Evolutionary conservation across 2,329 filamentous ascomycete species (phyloP).

Genomic region (Fusarium nisikadoi): DNA sequence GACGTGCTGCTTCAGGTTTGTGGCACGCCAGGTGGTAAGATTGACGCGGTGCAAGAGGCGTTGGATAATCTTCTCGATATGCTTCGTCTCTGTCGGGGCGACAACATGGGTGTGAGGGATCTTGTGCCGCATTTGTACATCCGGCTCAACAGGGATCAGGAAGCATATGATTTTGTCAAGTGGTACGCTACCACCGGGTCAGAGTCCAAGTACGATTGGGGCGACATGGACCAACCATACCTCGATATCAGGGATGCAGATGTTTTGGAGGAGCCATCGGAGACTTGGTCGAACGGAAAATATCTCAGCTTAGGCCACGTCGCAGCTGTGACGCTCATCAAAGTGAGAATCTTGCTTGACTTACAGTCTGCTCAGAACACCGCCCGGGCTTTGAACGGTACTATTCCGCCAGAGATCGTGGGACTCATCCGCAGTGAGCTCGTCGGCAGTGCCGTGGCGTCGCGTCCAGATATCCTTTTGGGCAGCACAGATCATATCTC

Average conservation of each 20-base stretch:
- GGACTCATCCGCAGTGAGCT: slow-evolving; percentile 32
- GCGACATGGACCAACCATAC: slow-evolving; percentile 28
- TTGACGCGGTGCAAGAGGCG: slow-evolving; percentile 45
- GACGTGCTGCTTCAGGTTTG: slow-evolving; percentile 45
- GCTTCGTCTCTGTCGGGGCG: slow-evolving; percentile 55
- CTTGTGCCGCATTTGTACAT: slow-evolving; percentile 56
- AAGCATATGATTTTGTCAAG: slow-evolving; percentile 59
- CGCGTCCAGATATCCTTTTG: slow-evolving; percentile 7
- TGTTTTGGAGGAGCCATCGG: slow-evolving; percentile 50
- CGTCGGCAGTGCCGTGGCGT: slow-evolving; percentile 3
- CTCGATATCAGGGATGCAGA: slow-evolving; percentile 54
- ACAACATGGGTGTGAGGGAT: slow-evolving; percentile 57
- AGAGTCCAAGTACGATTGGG: slow-evolving; percentile 33
- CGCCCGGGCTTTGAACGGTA: not conserved
- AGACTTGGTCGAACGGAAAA: not conserved
- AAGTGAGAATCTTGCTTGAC: slow-evolving; percentile 40
- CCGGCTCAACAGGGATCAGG: slow-evolving; percentile 60
- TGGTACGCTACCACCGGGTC: slow-evolving; percentile 43
- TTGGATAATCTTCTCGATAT: slow-evolving; percentile 56
- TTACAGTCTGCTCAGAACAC: slow-evolving; percentile 34
- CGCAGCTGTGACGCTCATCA: slow-evolving; percentile 33
- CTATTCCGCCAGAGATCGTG: slow-evolving; percentile 36
- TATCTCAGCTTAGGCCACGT: slow-evolving; percentile 31
- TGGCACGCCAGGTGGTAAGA: slow-evolving; percentile 45
- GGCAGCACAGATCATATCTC: not conserved